Conservation (phyloP, 2,329 filamentous ascomycete genomes). For the Scedosporium apiospermum region DNA sequence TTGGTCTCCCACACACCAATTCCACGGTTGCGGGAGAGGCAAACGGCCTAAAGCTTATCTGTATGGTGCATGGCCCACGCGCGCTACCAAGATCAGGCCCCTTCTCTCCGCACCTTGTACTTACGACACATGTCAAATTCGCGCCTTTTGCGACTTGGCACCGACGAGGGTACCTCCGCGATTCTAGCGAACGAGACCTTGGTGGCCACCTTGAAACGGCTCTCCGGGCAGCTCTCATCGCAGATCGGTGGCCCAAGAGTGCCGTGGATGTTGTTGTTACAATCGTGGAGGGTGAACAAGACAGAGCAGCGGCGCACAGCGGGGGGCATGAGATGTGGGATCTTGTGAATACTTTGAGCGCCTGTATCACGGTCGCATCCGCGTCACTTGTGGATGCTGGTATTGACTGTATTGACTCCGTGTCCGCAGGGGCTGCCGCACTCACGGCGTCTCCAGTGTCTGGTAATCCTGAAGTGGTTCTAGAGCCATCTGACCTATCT, state of each 20-base stretch:
- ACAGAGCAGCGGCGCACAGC: constrained; percentile 41
- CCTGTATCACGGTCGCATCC: constrained; percentile 87
- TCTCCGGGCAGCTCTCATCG: constrained; percentile 79
- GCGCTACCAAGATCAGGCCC: constrained; percentile 82
- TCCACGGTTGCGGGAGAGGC: constrained; percentile 19
- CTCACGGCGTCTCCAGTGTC: constrained; percentile 40
- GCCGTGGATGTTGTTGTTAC: constrained; percentile 93
- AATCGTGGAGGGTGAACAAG: constrained; percentile 86
- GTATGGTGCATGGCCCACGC: constrained; percentile 86
- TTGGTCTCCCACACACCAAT: constrained; percentile 39
- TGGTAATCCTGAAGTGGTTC: constrained; percentile 40
- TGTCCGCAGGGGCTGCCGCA: constrained; percentile 82
- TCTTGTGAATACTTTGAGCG: constrained; percentile 82
- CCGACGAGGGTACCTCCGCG: constrained; percentile 76
- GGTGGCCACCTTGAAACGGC: constrained; percentile 88
- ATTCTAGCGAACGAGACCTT: constrained; percentile 78
- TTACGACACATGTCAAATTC: constrained; percentile 92
- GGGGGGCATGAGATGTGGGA: constrained; percentile 63
- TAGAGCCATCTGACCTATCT: constrained; percentile 77
- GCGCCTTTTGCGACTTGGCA: constrained; percentile 84
- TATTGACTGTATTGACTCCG: constrained; percentile 88
- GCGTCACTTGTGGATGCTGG: constrained; percentile 90
- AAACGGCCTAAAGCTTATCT: constrained; percentile 79
- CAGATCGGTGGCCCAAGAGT: constrained; percentile 96
- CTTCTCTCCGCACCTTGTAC: constrained; percentile 84